Evolutionary conservation across 2,329 filamentous ascomycete genomes (phyloP).

Genomic region (Nigrospora osmanthi): DNA sequence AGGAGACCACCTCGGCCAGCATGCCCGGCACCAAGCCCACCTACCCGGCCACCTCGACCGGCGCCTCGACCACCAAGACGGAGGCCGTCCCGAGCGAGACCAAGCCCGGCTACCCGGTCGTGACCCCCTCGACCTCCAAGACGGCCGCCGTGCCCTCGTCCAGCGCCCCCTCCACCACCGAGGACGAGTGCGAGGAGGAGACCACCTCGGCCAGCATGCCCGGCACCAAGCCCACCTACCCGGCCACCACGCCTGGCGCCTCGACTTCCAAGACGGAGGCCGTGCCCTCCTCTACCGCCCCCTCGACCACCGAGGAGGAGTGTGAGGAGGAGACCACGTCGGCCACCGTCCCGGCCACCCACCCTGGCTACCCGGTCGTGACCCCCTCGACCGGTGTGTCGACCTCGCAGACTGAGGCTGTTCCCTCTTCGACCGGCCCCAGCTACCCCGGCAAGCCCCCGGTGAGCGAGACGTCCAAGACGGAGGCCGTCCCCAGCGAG

Average conservation of each 20-base stretch:
- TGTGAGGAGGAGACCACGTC: not conserved
- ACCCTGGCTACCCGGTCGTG: slow-evolving; percentile 16
- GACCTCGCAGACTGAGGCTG: too few relatives aligned
- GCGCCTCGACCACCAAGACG: too few relatives aligned
- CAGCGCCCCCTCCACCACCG: not conserved
- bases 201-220: not conserved
- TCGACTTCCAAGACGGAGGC: too few relatives aligned
- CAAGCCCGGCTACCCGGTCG: too few relatives aligned
- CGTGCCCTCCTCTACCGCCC: too few relatives aligned
- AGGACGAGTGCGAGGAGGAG: not conserved
- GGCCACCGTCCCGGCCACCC: slow-evolving; percentile 8
- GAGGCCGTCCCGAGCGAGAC: too few relatives aligned
- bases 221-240: not conserved
- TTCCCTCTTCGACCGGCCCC: too few relatives aligned
- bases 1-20: not conserved
- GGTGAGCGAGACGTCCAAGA: not conserved
- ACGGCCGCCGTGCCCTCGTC: not conserved
- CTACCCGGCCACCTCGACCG: not conserved
- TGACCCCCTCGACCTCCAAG: too few relatives aligned
- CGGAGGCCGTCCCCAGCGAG: too few relatives aligned
- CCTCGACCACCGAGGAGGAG: not conserved
- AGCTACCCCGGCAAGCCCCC: slow-evolving; percentile 14
- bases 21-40: not conserved
- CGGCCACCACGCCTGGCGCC: not conserved
- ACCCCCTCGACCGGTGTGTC: not conserved